Percentiles rank a stretch among this genome's conserved stretches.
phyloP scores from a whole-genome alignment of 2,329 filamentous ascomycete genomes.

The Plectosphaerella cucumerina region DNA sequence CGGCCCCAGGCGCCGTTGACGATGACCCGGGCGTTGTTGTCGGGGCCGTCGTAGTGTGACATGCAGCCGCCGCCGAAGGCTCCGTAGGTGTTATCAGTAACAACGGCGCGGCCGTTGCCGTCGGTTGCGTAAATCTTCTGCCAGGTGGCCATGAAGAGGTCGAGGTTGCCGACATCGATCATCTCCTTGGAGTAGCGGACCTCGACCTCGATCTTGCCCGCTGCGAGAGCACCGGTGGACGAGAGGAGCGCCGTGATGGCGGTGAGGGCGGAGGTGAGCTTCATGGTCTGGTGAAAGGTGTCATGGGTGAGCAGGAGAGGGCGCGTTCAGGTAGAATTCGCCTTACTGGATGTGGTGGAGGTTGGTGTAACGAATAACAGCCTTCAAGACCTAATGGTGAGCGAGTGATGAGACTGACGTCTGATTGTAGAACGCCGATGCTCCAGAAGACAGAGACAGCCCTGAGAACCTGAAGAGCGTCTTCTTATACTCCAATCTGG shows the following conservation, averaged over 20 bases:
- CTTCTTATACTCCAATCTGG: no score
- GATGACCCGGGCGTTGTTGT: slow-evolving; percentile 10
- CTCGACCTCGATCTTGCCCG: slow-evolving; percentile 10
- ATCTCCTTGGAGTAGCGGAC: slow-evolving; percentile 13
- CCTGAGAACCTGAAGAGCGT: no score
- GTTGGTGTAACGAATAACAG: no score
- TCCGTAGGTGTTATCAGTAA: slow-evolving; percentile 6
- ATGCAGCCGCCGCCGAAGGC: slow-evolving; percentile 9
- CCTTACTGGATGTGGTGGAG: no score
- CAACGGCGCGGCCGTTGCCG: slow-evolving; percentile 11
- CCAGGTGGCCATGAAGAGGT: slow-evolving; percentile 11
- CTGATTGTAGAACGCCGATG: no score
- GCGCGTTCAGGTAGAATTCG: no score
- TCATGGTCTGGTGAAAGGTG: background rate
- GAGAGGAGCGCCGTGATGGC: slow-evolving; percentile 3
- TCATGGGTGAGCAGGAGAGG: no score
- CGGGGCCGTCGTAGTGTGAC: background rate
- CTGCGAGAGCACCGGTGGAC: background rate
- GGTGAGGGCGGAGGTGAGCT: background rate
- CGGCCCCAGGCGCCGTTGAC: slow-evolving; percentile 13
- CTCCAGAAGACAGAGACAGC: no score
- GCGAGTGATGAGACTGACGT: no score
- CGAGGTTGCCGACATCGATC: slow-evolving; percentile 14
- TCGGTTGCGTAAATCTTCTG: slow-evolving; percentile 10
- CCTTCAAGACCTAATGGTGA: no score